phyloP scores from a whole-genome alignment of 2,329 filamentous ascomycete genomes.

The Penicillium sp. region DNA sequence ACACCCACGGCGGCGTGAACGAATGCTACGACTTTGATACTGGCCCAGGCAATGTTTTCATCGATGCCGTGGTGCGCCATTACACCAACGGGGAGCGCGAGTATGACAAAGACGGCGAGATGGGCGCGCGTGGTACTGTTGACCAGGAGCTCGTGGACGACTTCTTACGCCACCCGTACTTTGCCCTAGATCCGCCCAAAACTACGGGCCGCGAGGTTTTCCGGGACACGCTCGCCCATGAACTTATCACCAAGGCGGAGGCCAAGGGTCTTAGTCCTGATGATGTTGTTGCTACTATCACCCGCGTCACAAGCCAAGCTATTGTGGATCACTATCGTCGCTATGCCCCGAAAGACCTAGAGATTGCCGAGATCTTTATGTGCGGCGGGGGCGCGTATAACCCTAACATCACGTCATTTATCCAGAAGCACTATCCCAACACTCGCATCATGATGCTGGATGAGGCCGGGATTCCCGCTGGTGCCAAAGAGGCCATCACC shows the following conservation, averaged over 20 bases:
- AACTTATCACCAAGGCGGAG: constrained; percentile 54
- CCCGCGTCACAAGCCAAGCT: constrained; percentile 62
- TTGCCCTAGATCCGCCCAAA: constrained; percentile 57
- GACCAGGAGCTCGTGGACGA: constrained; percentile 58
- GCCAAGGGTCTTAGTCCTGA: constrained; percentile 52
- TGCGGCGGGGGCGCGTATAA: constrained; percentile 64
- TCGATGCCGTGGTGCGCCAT: constrained; percentile 61
- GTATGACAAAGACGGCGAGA: constrained; percentile 58
- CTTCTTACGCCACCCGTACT: constrained; percentile 58
- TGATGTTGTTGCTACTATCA: constrained; percentile 63
- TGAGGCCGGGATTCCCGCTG: constrained; percentile 60
- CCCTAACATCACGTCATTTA: constrained; percentile 59
- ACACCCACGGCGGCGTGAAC: constrained; percentile 29
- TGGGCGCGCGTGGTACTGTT: constrained; percentile 55
- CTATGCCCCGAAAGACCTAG: constrained; percentile 52
- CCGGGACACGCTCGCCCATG: constrained; percentile 59
- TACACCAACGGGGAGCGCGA: constrained; percentile 56
- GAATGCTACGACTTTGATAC: constrained; percentile 59
- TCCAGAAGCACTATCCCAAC: constrained; percentile 55
- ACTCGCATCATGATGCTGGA: constrained; percentile 60
- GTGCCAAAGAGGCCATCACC: constrained; percentile 63
- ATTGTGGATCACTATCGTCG: constrained; percentile 49
- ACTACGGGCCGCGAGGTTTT: constrained; percentile 65
- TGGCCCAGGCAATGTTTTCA: constrained; percentile 61
- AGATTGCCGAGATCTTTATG: constrained; percentile 63